A percentile compares a stretch with the other conserved stretches of the same genome.
phyloP scores from a whole-genome alignment of 495 filamentous ascomycete genomes.

The Xylaria telfairii region DNA sequence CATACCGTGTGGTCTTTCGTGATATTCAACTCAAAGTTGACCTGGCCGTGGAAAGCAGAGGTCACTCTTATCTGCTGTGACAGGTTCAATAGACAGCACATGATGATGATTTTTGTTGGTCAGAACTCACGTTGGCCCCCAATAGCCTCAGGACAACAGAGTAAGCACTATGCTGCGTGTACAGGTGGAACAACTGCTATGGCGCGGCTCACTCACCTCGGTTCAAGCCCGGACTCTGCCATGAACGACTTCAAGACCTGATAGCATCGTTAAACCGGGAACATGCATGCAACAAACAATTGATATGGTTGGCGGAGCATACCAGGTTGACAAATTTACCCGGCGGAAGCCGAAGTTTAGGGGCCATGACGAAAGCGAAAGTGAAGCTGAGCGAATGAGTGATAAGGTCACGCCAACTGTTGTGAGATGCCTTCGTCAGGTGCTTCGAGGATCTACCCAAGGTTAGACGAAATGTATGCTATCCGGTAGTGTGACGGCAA shows the following conservation, averaged over 20 bases:
- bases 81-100: not conserved
- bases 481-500: too few species aligned
- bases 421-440: not conserved
- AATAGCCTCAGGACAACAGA: constrained; percentile 42
- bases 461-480: too few species aligned
- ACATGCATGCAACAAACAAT: not conserved
- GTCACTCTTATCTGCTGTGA: constrained; percentile 72
- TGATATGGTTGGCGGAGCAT: constrained; percentile 18
- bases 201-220: constrained; percentile 64
- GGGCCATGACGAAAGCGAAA: constrained; percentile 34
- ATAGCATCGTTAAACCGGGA: constrained; percentile 12
- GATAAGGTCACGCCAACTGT: not conserved
- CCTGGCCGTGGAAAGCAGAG: constrained; percentile 74
- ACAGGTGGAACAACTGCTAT: not conserved
- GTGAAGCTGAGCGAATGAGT: not conserved
- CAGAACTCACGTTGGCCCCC: constrained; percentile 46
- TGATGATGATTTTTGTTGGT: not conserved
- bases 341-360: constrained; percentile 39
- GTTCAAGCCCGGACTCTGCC: constrained; percentile 83
- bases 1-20: constrained; percentile 85
- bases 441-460: not conserved
- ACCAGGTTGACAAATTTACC: constrained; percentile 50
- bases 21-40: constrained; percentile 88
- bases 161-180: constrained; percentile 15
- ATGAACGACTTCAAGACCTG: constrained; percentile 85